Evolutionary conservation across 345 rosid species (phyloP).

Genomic region (Citrus trifoliata): DNA sequence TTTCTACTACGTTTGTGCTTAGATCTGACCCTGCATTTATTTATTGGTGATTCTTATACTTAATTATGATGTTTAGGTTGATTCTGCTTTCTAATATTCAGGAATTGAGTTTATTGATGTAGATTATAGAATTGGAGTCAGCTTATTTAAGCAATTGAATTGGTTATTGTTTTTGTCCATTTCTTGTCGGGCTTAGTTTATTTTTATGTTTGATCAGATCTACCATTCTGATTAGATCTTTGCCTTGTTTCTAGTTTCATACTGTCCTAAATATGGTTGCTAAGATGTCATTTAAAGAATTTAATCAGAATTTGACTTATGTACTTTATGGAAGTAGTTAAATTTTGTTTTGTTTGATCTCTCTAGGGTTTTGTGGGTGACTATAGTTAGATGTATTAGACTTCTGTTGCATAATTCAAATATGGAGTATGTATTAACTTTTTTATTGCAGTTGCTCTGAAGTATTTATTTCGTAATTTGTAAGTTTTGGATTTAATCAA

Average conservation of each 20-base stretch:
- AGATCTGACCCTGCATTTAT: constrained; percentile 20
- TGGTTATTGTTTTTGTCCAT: not conserved
- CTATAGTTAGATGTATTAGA: not conserved
- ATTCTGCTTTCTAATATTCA: not conserved
- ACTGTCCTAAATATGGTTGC: not conserved
- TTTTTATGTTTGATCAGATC: not conserved
- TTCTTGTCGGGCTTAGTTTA: not conserved
- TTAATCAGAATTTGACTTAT: not conserved
- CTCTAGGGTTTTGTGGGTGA: not conserved
- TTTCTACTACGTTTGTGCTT: constrained; percentile 11
- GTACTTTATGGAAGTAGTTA: not conserved
- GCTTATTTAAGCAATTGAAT: not conserved
- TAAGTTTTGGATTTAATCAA: not conserved
- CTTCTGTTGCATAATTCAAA: not conserved
- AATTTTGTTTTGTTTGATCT: not conserved
- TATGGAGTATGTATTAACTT: not conserved
- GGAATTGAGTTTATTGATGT: not conserved
- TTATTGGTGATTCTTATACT: not conserved
- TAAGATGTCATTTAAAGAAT: not conserved
- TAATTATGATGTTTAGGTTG: not conserved
- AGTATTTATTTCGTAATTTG: not conserved
- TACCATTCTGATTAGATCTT: not conserved
- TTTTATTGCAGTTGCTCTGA: not conserved
- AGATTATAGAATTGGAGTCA: not conserved
- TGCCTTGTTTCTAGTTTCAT: not conserved